Conservation (phyloP, 371 early-diverging fungal genomes). For the Saksenaea vasiformis region DNA sequence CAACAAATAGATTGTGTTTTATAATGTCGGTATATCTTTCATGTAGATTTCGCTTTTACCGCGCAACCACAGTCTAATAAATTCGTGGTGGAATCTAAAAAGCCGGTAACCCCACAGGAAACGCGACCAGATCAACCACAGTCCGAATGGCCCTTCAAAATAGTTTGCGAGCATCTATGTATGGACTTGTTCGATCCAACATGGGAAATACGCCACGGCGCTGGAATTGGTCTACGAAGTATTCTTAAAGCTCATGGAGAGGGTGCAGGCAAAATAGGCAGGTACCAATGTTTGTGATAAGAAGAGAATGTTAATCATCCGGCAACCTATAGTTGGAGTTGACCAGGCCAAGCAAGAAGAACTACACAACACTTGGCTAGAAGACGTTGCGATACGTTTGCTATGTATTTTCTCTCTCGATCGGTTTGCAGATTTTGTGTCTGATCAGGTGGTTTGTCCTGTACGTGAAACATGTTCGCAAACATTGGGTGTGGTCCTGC, state of each 20-base stretch:
- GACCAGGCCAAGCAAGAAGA: constrained; percentile 60
- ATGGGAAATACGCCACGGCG: constrained; percentile 98
- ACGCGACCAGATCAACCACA: constrained; percentile 30
- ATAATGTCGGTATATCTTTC: not conserved
- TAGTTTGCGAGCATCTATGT: constrained; percentile 86
- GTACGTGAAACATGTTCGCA: constrained; percentile 97
- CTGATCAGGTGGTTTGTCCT: constrained; percentile 94
- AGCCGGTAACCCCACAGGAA: constrained; percentile 35
- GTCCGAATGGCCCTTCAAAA: constrained; percentile 91
- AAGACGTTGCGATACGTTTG: constrained; percentile 87
- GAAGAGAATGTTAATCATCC: not conserved
- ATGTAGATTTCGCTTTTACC: constrained; percentile 58
- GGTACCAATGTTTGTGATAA: constrained; percentile 6
- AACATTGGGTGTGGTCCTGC: constrained; percentile 84
- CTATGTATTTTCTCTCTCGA: constrained; percentile 94
- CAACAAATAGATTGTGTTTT: not conserved
- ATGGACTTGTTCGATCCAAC: constrained; percentile 88
- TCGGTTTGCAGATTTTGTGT: constrained; percentile 95
- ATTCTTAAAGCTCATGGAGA: constrained; percentile 85
- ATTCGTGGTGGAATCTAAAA: constrained; percentile 75
- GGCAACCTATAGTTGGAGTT: constrained; percentile 34
- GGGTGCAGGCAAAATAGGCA: constrained; percentile 78
- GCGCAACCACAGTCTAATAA: constrained; percentile 73
- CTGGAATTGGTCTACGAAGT: constrained; percentile 91
- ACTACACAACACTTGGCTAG: constrained; percentile 79